Percentiles rank a stretch among this genome's conserved stretches.
These are phyloP conservation scores for Anthracocystis walkeri DNA, from an alignment of 1,284 basidiomycete species.

Conservation along the genomic window DNA sequence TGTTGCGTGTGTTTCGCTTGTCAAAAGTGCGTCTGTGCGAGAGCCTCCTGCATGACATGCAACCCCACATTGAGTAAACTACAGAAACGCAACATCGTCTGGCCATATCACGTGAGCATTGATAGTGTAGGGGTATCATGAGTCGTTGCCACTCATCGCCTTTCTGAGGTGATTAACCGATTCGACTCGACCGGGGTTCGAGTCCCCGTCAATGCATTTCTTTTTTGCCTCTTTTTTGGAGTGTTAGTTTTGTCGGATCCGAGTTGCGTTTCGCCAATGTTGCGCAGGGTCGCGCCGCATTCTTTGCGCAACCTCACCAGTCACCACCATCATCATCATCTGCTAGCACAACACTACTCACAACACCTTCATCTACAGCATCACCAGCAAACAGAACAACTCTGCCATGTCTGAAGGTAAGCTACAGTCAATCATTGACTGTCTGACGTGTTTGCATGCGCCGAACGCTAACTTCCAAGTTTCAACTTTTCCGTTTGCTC, in stretches of 20 bases:
- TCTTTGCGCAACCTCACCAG: conserved; percentile 1
- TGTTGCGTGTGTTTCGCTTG: conserved; percentile 1
- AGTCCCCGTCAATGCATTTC: conserved; percentile 58
- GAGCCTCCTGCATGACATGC: neutral
- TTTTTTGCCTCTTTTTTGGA: conserved; percentile 15
- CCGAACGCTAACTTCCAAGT: neutral
- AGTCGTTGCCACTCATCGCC: conserved; percentile 52
- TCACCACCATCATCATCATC: conserved; percentile 4
- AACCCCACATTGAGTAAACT: no score
- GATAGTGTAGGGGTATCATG: conserved; percentile 56
- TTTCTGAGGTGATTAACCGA: conserved; percentile 16
- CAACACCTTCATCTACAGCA: neutral
- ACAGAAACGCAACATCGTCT: neutral
- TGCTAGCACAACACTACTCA: neutral
- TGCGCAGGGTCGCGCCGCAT: conserved; percentile 2
- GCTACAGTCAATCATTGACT: neutral
- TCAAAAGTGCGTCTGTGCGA: conserved; percentile 8
- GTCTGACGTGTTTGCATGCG: neutral
- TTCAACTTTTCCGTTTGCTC: neutral
- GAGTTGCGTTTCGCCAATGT: neutral
- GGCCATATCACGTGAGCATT: conserved; percentile 23
- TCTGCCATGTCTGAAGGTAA: conserved; percentile 45
- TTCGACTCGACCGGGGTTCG: conserved; percentile 60
- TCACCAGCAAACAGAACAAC: neutral
- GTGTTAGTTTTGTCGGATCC: conserved; percentile 20